A percentile compares a stretch with the other conserved stretches of the same genome.
Conservation (phyloP, 176 grass and related monocot species). For the Elymus sibiricus region DNA sequence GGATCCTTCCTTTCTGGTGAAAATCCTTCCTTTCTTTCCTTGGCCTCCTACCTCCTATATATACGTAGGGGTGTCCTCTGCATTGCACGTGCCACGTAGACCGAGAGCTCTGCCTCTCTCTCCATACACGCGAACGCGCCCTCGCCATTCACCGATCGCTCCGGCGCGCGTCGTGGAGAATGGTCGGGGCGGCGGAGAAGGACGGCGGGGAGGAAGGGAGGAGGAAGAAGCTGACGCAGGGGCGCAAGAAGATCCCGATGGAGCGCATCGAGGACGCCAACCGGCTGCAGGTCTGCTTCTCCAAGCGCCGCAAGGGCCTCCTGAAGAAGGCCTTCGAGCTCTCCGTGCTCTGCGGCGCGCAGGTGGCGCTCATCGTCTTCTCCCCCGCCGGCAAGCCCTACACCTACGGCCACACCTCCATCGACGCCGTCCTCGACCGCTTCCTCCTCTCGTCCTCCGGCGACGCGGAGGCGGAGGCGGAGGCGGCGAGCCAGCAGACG, state of each 20-base stretch:
- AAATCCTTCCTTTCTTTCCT: slow-evolving; percentile 4
- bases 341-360: slow-evolving; percentile 47
- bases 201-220: not conserved
- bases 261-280: slow-evolving; percentile 36
- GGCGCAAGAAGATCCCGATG: slow-evolving; percentile 69
- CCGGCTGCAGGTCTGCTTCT: slow-evolving; percentile 58
- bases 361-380: slow-evolving; percentile 50
- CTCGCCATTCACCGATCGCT: not conserved
- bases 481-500: not conserved
- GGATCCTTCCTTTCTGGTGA: not conserved
- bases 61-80: not conserved
- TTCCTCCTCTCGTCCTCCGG: not conserved
- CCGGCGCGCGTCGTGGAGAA: not conserved
- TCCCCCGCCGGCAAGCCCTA: slow-evolving; percentile 55
- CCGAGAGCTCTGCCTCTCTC: not conserved
- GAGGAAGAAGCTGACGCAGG: slow-evolving; percentile 43
- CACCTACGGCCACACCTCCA: slow-evolving; percentile 48
- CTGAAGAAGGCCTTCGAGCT: slow-evolving; percentile 78
- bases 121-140: not conserved
- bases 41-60: not conserved
- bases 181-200: not conserved
- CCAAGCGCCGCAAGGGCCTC: slow-evolving; percentile 50
- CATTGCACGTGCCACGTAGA: not conserved
- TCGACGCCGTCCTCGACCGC: slow-evolving; percentile 24
- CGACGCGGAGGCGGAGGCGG: not conserved